Evolutionary conservation across 192 early-diverging fungal species (phyloP).

Genomic region (Cetraspora pellucida): DNA sequence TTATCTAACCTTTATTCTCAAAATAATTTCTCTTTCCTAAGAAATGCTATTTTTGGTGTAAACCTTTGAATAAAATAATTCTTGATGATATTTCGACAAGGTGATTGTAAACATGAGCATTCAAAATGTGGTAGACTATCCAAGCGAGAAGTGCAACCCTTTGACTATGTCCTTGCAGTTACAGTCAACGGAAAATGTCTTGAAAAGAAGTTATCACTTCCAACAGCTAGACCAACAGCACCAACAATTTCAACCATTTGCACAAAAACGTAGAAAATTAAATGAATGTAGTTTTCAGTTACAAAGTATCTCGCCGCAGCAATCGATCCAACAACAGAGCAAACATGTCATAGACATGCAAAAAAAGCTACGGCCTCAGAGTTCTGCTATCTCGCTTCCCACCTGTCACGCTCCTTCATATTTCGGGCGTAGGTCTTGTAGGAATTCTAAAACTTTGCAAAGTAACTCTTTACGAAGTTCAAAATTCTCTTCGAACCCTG

Average conservation of each 20-base stretch:
- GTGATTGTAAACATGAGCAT: slow-evolving; percentile 9
- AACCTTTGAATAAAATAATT: not conserved
- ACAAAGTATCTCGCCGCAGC: no score
- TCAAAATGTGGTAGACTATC: no score
- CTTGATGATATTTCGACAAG: slow-evolving; percentile 27
- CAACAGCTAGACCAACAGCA: no score
- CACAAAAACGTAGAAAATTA: slow-evolving; percentile 15
- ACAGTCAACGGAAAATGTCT: not conserved
- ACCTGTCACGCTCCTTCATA: not conserved
- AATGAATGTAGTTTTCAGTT: not conserved
- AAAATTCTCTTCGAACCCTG: no score
- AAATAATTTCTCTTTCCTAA: no score
- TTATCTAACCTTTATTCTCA: no score
- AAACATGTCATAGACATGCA: not conserved
- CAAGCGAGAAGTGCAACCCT: not conserved
- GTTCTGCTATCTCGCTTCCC: not conserved
- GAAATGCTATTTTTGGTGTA: no score
- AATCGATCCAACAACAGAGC: no score
- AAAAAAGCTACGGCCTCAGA: not conserved
- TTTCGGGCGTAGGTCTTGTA: not conserved
- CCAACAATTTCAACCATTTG: not conserved
- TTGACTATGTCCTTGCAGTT: not conserved
- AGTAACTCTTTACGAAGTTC: no score
- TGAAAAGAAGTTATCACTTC: not conserved
- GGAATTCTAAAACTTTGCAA: not conserved